Evolutionary conservation across 257 asterid species (phyloP).

Genomic region (Fraxinus cuspidata): DNA sequence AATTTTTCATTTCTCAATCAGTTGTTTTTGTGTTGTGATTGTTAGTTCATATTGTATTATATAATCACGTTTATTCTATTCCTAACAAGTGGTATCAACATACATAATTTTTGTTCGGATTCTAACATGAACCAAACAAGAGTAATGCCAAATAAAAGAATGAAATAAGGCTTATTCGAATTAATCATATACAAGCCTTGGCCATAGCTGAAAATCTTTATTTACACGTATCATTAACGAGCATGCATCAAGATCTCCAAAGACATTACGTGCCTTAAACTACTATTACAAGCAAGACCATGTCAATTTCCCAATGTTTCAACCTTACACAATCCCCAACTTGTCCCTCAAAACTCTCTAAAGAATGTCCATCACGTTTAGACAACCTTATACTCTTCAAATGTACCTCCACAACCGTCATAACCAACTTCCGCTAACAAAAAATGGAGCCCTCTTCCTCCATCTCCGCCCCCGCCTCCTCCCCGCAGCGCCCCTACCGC

Average conservation of each 20-base stretch:
- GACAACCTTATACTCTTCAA: background rate
- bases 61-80: too few species aligned
- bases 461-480: slow-evolving; percentile 39
- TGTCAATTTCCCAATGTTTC: background rate
- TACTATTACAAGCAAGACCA: slow-evolving; percentile 28
- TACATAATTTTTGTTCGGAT: too few species aligned
- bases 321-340: slow-evolving; percentile 67
- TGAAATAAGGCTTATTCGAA: too few species aligned
- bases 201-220: too few species aligned
- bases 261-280: slow-evolving; percentile 47
- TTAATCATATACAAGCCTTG: too few species aligned
- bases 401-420: slow-evolving; percentile 24
- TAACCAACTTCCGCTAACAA: slow-evolving; percentile 8
- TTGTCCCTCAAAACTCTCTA: slow-evolving; percentile 63
- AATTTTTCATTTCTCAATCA: too few species aligned
- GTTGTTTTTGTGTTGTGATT: too few species aligned
- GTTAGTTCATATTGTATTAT: too few species aligned
- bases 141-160: too few species aligned
- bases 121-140: too few species aligned
- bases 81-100: too few species aligned
- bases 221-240: background rate
- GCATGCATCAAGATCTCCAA: background rate
- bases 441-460: slow-evolving; percentile 69
- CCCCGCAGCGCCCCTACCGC: slow-evolving; percentile 26
- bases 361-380: slow-evolving; percentile 50